A percentile compares a stretch with the other conserved stretches of the same genome.
These are phyloP conservation scores for Colletotrichum chlorophyti DNA, from an alignment of 2,329 filamentous ascomycete species.

Conservation along the genomic window DNA sequence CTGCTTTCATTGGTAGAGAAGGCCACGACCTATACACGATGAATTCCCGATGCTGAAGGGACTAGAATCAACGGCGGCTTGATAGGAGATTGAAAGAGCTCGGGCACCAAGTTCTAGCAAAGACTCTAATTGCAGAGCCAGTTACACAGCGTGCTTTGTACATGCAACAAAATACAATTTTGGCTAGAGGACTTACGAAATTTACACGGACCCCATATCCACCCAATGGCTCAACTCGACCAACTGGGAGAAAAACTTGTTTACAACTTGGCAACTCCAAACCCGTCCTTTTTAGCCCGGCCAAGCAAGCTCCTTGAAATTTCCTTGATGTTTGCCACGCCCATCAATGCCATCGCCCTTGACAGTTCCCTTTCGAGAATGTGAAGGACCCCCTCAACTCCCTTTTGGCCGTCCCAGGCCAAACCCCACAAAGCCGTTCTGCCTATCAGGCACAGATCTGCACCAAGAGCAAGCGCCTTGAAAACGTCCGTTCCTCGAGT, in stretches of 20 bases:
- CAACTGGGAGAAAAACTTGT: too few relatives aligned
- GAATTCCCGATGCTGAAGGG: constrained; percentile 6
- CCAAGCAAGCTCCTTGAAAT: constrained; percentile 19
- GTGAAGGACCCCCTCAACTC: constrained; percentile 26
- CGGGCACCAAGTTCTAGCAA: too few relatives aligned
- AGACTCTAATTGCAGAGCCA: too few relatives aligned
- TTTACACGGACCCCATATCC: too few relatives aligned
- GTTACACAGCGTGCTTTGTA: too few relatives aligned
- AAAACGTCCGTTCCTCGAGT: constrained; percentile 24
- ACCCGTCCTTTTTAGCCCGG: constrained; percentile 9
- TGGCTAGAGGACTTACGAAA: too few relatives aligned
- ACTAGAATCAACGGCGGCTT: background rate
- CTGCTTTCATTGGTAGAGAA: background rate
- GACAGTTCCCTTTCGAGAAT: constrained; percentile 22
- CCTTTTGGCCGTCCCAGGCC: constrained; percentile 26
- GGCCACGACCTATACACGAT: background rate
- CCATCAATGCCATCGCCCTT: constrained; percentile 23
- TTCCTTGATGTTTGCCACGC: constrained; percentile 15
- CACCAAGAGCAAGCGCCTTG: constrained; percentile 24
- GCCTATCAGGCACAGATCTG: constrained; percentile 21
- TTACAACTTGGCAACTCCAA: constrained; percentile 22
- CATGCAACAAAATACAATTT: too few relatives aligned
- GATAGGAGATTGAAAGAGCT: too few relatives aligned
- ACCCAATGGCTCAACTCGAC: too few relatives aligned
- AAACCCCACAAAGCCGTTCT: constrained; percentile 25